Conservation (phyloP, 768 basidiomycete species). For the Glaciozyma antarctica region DNA sequence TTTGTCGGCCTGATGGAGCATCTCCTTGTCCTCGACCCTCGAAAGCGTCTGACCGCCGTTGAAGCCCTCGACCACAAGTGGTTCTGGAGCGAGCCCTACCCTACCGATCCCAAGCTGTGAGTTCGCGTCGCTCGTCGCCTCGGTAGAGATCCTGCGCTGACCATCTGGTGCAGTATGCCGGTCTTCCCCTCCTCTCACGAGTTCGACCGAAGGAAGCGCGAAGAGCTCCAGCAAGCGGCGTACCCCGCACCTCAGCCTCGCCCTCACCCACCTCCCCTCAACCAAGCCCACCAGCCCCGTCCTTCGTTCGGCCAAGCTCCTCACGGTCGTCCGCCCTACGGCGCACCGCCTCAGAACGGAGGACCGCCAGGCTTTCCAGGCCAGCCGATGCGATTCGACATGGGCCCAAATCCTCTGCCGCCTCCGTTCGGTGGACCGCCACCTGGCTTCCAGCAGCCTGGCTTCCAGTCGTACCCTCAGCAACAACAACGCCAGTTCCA, state of each 20-base stretch:
- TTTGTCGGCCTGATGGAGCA: conserved; percentile 66
- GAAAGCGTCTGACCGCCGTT: conserved; percentile 68
- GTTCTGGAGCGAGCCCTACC: conserved; percentile 75
- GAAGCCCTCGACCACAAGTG: conserved; percentile 86
- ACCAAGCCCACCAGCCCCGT: too few relatives aligned
- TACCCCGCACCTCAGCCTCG: neutral
- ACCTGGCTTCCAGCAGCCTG: too few relatives aligned
- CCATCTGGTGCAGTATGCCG: conserved; percentile 19
- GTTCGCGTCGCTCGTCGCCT: neutral
- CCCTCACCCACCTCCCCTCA: neutral
- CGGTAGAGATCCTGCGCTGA: too few relatives aligned
- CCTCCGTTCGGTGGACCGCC: too few relatives aligned
- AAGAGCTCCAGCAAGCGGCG: neutral
- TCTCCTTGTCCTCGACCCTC: conserved; percentile 72
- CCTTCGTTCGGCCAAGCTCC: too few relatives aligned
- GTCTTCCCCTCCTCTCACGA: conserved; percentile 32
- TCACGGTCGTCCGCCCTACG: too few relatives aligned
- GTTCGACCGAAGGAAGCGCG: conserved; percentile 26
- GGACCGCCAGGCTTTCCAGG: too few relatives aligned
- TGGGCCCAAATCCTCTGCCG: too few relatives aligned
- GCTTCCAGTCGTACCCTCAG: neutral
- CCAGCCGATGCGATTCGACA: too few relatives aligned
- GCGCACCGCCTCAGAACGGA: too few relatives aligned
- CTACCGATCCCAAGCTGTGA: conserved; percentile 9
- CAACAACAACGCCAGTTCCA: neutral